Evolutionary conservation across 768 basidiomycete genomes (phyloP), one percentile per base, ranked within the genome.

Genomic region (Mrakia frigida): DNA sequence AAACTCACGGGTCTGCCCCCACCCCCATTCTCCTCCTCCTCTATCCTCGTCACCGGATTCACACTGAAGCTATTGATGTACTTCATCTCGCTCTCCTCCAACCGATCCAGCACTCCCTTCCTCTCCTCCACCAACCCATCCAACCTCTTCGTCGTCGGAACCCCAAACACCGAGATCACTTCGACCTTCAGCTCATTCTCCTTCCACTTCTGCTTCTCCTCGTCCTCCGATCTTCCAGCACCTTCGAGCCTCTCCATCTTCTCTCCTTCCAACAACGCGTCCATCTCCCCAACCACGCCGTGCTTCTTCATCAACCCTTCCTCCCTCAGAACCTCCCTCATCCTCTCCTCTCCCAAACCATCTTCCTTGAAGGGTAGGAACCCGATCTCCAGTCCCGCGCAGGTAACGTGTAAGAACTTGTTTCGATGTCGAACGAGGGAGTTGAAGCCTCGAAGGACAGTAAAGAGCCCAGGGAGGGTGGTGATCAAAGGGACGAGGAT

Each of bases 131-230:
- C 60, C 13, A 73, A 33, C 21, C 37, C 2, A 37, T 73, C 72
- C 33, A 73, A 23, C 41, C 53, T 59, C 21, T n/a, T 73, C 52
- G 72, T 73, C 28, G n/a, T 35, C 3, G 72, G 72, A 6, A 73
- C 72, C 23, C 43, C 72, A 73, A 73, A 73, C 28, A 73, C 60
- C 31, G 43, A 41, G 33, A 73, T 10, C 56, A 73, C 72, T 56
- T 73, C 72, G 23, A 73, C 31, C 23, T 33, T 25, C 53, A 33
- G 9, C 28, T 28, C 53, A 1, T 39, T 25, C 53, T 73, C 72
- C 28, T n/a, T 21, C 31, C 16, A 50, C 31, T 39, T 73, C 41
- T 37, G 33, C 23, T 59, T 37, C 72, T 53, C 37, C 37, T 50
- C 33, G 1, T 53, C 28, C 72, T 73, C 28, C 56, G 52, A 14